Base-by-base conservation (phyloP, 2,329 filamentous ascomycete genomes). In the Zymoseptoria crescenta region DNA sequence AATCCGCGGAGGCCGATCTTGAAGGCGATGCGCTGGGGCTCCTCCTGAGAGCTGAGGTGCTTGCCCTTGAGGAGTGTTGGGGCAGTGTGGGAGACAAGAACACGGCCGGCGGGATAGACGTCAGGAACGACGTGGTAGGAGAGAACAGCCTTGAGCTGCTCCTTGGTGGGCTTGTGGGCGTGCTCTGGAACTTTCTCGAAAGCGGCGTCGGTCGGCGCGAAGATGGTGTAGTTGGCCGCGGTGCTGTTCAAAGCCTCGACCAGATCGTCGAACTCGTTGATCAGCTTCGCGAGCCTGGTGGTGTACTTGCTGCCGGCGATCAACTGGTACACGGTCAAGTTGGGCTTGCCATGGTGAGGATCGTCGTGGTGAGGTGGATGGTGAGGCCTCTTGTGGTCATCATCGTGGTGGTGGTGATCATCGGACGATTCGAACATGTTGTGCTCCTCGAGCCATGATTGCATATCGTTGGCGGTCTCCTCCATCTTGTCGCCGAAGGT, bases 311-410 rank as follows among this genome's bases (percentile, higher is more conserved):
- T 87, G 67, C 82, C 77, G n/a, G 82, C 78, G 73, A 96, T 89
- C 61, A 92, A 76, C 73, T 96, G 79, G 74, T 92, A 96, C 51
- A 96, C 83, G 20, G 91, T 95, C 70, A 81, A 75, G 70, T 91
- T 87, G 5, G 83, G 78, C 62, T 77, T 76, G 54, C 71, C 72
- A 63, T 78, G 73, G 58, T 76, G 73, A 51, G 49, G 49, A 35
- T 73, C 72, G 41, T 73, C 72, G 49, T 70, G 67, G 54, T 74
- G 71, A 41, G 68, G 66, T 28, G 67, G 67, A 20, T 67, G 68
- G 56, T 69, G 69, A 28, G 60, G 60, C 30, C 35, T 58, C 56
- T 58, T 61, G 58, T 52, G 59, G 27, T 58, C 55, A 30, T 54
- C 57, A 20, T 55, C 64, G 21, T 60, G 57, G 48, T 66, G 62